Percentiles rank a stretch among this genome's conserved stretches.
Evolutionary conservation across 306 rosid genomes (phyloP).

Genomic region (Oxytropis ochrocephala): DNA sequence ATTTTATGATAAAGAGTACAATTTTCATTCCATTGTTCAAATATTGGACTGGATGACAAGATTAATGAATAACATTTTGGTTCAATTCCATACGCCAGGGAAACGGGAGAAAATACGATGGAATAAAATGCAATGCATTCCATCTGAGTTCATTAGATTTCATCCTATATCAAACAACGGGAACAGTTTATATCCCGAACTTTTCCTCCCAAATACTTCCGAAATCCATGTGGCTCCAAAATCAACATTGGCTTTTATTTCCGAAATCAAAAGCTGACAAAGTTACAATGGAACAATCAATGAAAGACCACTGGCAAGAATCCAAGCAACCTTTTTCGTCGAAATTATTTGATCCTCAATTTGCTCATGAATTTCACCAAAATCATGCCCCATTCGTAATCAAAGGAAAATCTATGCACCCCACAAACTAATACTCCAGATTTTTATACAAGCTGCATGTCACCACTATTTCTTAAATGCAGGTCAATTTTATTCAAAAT

Average conservation of each 20-base stretch:
- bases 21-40: neutral
- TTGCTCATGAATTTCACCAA: neutral
- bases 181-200: too few species aligned
- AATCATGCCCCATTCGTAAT: neutral
- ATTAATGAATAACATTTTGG: neutral
- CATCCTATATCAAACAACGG: neutral
- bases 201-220: too few species aligned
- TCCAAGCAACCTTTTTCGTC: neutral
- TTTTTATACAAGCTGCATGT: neutral
- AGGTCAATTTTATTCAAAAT: neutral
- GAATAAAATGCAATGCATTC: neutral
- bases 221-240: too few species aligned
- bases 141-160: neutral
- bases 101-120: neutral
- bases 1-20: neutral
- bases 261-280: neutral
- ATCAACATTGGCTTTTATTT: too few species aligned
- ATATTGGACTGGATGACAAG: neutral
- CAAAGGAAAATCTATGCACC: neutral
- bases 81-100: neutral
- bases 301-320: neutral
- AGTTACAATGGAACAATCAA: neutral
- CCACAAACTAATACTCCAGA: neutral
- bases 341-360: neutral
- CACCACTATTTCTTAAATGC: neutral